Conservation (phyloP, 2,329 filamentous ascomycete genomes). For the Alternaria rosae region DNA sequence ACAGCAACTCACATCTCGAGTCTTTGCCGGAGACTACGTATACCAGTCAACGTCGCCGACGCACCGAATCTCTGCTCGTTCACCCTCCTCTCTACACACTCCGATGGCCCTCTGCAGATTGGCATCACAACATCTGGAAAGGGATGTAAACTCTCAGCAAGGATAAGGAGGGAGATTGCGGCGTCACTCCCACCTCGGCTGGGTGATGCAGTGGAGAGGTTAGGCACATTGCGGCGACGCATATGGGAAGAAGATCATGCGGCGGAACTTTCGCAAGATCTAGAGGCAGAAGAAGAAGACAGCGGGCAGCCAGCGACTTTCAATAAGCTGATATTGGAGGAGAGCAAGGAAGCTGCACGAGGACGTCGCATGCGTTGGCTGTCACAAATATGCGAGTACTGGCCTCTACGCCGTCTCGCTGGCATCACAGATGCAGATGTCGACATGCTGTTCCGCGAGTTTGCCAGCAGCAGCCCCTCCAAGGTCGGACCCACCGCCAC, state of each 20-base stretch:
- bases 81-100: conserved; percentile 85
- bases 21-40: conserved; percentile 78
- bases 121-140: conserved; percentile 95
- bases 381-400: conserved; percentile 97
- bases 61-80: conserved; percentile 87
- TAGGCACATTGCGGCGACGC: conserved; percentile 65
- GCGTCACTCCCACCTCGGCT: conserved; percentile 77
- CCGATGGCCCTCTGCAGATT: conserved; percentile 89
- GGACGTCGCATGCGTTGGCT: conserved; percentile 90
- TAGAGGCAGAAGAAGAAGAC: conserved; percentile 65
- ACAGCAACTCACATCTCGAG: conserved; percentile 72
- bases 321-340: conserved; percentile 80
- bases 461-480: conserved; percentile 57
- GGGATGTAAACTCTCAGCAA: conserved; percentile 90
- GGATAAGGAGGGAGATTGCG: conserved; percentile 87
- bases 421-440: conserved; percentile 82
- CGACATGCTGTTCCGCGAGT: conserved; percentile 76
- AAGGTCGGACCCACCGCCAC: conserved; percentile 34
- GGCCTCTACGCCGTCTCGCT: conserved; percentile 85
- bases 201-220: conserved; percentile 76
- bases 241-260: conserved; percentile 60
- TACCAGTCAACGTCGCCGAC: conserved; percentile 93
- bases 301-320: conserved; percentile 80
- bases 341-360: conserved; percentile 76
- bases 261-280: conserved; percentile 54